Conservation (phyloP, 2,329 filamentous ascomycete species). For the Phialemoniopsis sp. region DNA sequence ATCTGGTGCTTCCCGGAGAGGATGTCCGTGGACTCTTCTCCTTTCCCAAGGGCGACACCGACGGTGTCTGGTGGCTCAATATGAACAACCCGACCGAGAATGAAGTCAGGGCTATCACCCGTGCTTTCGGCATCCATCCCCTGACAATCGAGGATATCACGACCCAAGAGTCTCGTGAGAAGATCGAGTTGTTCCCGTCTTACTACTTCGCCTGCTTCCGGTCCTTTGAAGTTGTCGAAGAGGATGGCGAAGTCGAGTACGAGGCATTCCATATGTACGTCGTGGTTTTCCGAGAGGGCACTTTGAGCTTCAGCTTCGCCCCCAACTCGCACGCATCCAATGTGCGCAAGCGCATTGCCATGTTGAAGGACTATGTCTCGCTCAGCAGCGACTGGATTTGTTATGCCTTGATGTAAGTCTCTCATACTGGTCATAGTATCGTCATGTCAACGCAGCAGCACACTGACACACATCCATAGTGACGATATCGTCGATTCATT, state of each 20-base stretch:
- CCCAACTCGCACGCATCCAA: slow-evolving; percentile 83
- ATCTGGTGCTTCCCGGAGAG: slow-evolving; percentile 84
- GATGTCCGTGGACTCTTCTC: slow-evolving; percentile 83
- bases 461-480: slow-evolving; percentile 30
- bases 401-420: slow-evolving; percentile 86
- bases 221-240: slow-evolving; percentile 80
- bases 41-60: slow-evolving; percentile 54
- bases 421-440: neutral
- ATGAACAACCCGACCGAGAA: slow-evolving; percentile 86
- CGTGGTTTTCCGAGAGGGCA: slow-evolving; percentile 91
- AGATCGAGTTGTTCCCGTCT: slow-evolving; percentile 94
- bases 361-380: slow-evolving; percentile 90
- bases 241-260: slow-evolving; percentile 75
- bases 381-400: slow-evolving; percentile 98
- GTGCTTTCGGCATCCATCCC: slow-evolving; percentile 92
- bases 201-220: slow-evolving; percentile 99
- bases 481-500: slow-evolving; percentile 98
- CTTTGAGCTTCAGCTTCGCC: slow-evolving; percentile 89
- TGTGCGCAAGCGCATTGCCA: slow-evolving; percentile 86
- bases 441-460: no score
- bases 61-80: slow-evolving; percentile 99
- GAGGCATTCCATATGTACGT: slow-evolving; percentile 97
- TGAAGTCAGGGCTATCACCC: slow-evolving; percentile 83
- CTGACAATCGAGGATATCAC: slow-evolving; percentile 95
- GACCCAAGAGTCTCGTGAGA: slow-evolving; percentile 93